These are phyloP conservation scores for Ophiostoma piceae DNA, from an alignment of 2,329 filamentous ascomycete genomes.

Conservation along the genomic window DNA sequence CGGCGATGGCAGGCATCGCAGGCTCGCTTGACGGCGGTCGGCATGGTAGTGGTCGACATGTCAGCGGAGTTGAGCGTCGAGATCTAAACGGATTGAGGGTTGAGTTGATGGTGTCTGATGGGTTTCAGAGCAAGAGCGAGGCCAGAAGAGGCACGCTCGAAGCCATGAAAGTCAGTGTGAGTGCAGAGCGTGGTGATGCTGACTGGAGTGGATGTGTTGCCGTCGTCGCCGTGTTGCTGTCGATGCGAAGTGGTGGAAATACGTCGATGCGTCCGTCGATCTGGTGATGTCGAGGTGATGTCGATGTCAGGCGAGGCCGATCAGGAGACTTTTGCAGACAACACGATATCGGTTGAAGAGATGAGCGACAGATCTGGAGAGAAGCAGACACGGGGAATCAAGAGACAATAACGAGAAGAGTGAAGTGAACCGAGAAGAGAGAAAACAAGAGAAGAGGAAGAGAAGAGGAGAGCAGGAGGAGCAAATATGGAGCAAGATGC, in stretches of 20 bases:
- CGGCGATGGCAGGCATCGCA: slow-evolving; percentile 70
- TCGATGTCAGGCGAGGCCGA: background rate
- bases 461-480: background rate
- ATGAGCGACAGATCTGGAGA: background rate
- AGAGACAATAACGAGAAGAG: background rate
- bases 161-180: background rate
- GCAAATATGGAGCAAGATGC: background rate
- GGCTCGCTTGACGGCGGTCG: slow-evolving; percentile 54
- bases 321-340: background rate
- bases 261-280: background rate
- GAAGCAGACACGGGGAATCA: background rate
- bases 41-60: slow-evolving; percentile 34
- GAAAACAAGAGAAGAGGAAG: background rate
- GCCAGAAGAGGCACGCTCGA: slow-evolving; percentile 4
- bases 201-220: background rate
- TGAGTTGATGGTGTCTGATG: background rate
- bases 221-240: background rate
- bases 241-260: background rate
- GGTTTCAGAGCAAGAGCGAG: background rate
- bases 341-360: background rate
- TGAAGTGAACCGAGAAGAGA: background rate
- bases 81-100: background rate
- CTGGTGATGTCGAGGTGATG: background rate
- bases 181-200: background rate
- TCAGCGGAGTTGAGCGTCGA: background rate